A percentile compares a stretch with the other conserved stretches of the same genome.
Conservation (phyloP, 2,329 filamentous ascomycete species). For the Fusarium napiforme region DNA sequence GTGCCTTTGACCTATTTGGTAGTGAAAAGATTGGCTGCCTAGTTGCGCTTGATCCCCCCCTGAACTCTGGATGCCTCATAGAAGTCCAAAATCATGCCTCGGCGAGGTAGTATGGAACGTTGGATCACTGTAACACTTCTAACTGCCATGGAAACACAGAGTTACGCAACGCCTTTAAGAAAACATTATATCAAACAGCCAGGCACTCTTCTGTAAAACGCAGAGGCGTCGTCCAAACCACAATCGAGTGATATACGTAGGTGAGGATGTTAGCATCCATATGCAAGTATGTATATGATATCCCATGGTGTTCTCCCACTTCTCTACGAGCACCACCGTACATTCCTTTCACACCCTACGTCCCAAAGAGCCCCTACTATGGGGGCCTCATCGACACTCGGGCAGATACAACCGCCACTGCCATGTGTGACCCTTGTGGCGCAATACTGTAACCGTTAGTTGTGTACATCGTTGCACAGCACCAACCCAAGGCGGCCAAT, state of each 20-base stretch:
- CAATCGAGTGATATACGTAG: neutral
- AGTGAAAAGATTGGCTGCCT: neutral
- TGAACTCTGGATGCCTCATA: neutral
- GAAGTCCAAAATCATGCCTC: neutral
- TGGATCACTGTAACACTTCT: conserved; percentile 12
- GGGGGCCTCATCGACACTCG: neutral
- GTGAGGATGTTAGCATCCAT: neutral
- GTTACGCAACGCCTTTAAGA: conserved; percentile 11
- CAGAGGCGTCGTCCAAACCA: neutral
- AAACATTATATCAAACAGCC: neutral
- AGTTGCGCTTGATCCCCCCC: neutral
- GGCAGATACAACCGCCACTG: neutral
- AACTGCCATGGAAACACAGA: conserved; percentile 17
- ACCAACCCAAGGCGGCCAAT: neutral
- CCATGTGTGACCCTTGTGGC: conserved; percentile 17
- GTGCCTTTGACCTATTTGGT: neutral
- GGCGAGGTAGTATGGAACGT: conserved; percentile 22
- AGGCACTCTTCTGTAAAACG: conserved; percentile 3
- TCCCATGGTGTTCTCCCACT: neutral
- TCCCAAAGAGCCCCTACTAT: neutral
- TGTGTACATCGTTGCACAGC: conserved; percentile 3
- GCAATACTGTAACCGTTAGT: conserved; percentile 2
- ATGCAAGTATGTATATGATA: neutral
- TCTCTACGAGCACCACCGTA: no score
- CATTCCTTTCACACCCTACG: neutral